A percentile compares a stretch with the other conserved stretches of the same genome.
Conservation (phyloP, 352 stramenopile species). For the Blastocystis sp. region DNA sequence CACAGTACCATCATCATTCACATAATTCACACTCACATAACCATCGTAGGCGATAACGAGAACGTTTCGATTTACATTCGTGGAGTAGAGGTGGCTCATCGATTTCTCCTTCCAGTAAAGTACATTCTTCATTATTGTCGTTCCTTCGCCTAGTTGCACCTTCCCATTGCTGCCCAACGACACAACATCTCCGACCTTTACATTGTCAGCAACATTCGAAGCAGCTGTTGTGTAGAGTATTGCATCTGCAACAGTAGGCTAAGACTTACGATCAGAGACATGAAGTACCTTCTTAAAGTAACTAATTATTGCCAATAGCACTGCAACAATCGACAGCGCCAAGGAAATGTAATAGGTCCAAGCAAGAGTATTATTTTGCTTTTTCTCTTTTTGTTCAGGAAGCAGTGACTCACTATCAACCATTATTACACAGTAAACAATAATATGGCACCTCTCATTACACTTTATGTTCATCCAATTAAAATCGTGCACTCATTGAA, state of each 20-base stretch:
- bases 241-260: slow-evolving; percentile 6
- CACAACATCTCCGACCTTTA: slow-evolving; percentile 5
- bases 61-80: not conserved
- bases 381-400: not conserved
- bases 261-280: not conserved
- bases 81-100: slow-evolving; percentile 14
- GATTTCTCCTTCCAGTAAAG: not conserved
- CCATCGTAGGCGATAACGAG: slow-evolving; percentile 44
- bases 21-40: not conserved
- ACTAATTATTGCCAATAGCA: slow-evolving; percentile 1
- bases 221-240: not conserved
- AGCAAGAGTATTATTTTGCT: not conserved
- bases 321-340: slow-evolving; percentile 3
- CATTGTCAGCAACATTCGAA: not conserved
- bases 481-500: not conserved
- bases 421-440: not conserved
- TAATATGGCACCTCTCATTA: slow-evolving; percentile 20
- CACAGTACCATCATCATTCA: not conserved
- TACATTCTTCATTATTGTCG: slow-evolving; percentile 47
- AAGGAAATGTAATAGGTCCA: slow-evolving; percentile 5
- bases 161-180: slow-evolving; percentile 33
- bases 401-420: not conserved
- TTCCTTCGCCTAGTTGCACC: not conserved
- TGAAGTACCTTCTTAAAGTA: slow-evolving; percentile 11
- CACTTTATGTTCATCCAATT: not conserved